These are phyloP conservation scores for Rhodotorula graminis DNA, from an alignment of 768 basidiomycete species.

Conservation along the genomic window DNA sequence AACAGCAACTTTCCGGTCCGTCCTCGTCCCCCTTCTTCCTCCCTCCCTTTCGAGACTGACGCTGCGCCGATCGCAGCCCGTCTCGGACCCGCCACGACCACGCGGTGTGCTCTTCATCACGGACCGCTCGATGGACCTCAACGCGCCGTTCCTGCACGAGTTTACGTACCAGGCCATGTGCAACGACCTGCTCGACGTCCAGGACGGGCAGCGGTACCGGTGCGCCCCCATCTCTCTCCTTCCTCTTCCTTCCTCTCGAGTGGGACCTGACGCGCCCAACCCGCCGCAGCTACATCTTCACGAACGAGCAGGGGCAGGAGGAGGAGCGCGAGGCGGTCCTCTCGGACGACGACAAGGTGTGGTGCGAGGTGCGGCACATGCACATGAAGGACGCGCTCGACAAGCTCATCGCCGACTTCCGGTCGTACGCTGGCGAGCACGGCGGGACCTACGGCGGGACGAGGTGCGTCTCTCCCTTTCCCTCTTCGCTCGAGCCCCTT, in stretches of 20 bases:
- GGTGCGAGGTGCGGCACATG: constrained; percentile 89
- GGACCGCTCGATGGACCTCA: constrained; percentile 90
- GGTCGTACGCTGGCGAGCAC: constrained; percentile 86
- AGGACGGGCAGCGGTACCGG: constrained; percentile 81
- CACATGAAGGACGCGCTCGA: constrained; percentile 99
- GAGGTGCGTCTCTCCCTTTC: constrained; percentile 8
- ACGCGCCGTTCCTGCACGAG: constrained; percentile 87
- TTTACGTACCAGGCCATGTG: constrained; percentile 99
- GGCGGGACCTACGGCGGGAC: constrained; percentile 85
- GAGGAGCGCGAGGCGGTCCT: constrained; percentile 84
- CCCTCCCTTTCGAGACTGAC: neutral
- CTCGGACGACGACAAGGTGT: constrained; percentile 81
- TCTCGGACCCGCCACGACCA: constrained; percentile 55
- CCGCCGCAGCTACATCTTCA: constrained; percentile 75
- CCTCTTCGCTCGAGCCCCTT: neutral
- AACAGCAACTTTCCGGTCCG: constrained; percentile 85
- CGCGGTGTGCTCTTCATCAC: constrained; percentile 82
- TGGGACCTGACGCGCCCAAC: no score
- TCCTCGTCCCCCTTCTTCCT: neutral
- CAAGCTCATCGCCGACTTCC: constrained; percentile 93
- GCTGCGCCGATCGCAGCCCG: constrained; percentile 29
- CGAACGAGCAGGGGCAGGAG: constrained; percentile 71
- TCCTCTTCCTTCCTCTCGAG: neutral
- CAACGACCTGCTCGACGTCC: constrained; percentile 83
- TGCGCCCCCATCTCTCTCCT: constrained; percentile 49